phyloP scores from a whole-genome alignment of 1,284 basidiomycete species.

The Irpex rosettiformis region DNA sequence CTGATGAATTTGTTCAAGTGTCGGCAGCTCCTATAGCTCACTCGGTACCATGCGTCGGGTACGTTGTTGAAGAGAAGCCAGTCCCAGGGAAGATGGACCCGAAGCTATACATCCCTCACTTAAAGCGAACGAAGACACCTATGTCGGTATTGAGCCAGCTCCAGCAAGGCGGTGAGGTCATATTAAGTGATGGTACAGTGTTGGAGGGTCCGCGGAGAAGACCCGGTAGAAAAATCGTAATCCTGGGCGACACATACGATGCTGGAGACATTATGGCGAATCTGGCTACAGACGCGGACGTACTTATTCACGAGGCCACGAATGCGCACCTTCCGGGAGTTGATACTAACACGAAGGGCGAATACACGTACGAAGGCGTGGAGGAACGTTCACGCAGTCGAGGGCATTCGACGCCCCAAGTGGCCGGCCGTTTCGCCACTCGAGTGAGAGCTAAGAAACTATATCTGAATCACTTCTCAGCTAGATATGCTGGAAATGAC shows the following conservation, averaged over 20 bases:
- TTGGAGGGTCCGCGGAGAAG: constrained; percentile 69
- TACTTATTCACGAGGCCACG: constrained; percentile 86
- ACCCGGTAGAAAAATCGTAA: constrained; percentile 70
- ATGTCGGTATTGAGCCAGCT: constrained; percentile 69
- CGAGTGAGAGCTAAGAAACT: constrained; percentile 63
- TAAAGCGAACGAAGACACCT: constrained; percentile 70
- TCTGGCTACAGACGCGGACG: constrained; percentile 58
- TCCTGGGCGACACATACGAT: constrained; percentile 82
- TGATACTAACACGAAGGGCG: constrained; percentile 51
- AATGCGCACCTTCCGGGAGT: constrained; percentile 83
- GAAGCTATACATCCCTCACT: constrained; percentile 54
- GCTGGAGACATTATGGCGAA: constrained; percentile 54
- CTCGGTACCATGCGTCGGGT: constrained; percentile 82
- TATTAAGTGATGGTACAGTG: constrained; percentile 75
- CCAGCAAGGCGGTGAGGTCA: constrained; percentile 66
- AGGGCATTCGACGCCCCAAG: constrained; percentile 91
- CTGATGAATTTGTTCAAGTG: constrained; percentile 61
- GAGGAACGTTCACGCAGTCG: constrained; percentile 68
- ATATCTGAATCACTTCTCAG: constrained; percentile 84
- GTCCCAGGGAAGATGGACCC: constrained; percentile 75
- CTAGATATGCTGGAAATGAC: constrained; percentile 39
- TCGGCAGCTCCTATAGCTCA: constrained; percentile 83
- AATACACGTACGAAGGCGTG: constrained; percentile 60
- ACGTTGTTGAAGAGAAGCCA: constrained; percentile 75
- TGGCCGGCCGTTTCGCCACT: constrained; percentile 84